phyloP scores from a whole-genome alignment of 1,284 basidiomycete genomes.

The Ustilago trichophora region DNA sequence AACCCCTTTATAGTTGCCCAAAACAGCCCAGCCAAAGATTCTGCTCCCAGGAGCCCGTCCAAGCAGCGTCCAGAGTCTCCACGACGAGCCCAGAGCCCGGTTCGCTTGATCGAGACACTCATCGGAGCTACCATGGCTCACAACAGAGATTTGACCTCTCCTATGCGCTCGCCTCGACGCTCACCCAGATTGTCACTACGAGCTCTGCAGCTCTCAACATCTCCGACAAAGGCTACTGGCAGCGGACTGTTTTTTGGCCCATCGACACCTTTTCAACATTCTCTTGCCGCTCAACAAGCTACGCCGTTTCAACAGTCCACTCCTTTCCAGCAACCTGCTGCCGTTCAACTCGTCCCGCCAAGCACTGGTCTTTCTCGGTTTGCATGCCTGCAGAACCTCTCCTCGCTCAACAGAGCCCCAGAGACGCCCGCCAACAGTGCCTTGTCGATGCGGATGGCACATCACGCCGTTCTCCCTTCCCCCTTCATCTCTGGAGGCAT shows the following conservation, averaged over 20 bases:
- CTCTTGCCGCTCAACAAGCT: neutral
- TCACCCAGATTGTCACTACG: slow-evolving; percentile 29
- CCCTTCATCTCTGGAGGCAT: slow-evolving; percentile 16
- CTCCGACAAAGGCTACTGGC: slow-evolving; percentile 15
- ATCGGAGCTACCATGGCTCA: slow-evolving; percentile 31
- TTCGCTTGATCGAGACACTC: slow-evolving; percentile 36
- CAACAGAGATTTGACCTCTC: slow-evolving; percentile 20
- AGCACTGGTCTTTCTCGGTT: slow-evolving; percentile 38
- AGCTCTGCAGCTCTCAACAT: slow-evolving; percentile 26
- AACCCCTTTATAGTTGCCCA: slow-evolving; percentile 13
- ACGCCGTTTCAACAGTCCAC: slow-evolving; percentile 15
- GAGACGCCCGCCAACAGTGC: slow-evolving; percentile 25
- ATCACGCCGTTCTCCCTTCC: slow-evolving; percentile 18
- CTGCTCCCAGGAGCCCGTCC: slow-evolving; percentile 8
- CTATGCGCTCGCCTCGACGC: slow-evolving; percentile 30
- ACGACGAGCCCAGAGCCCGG: slow-evolving; percentile 17
- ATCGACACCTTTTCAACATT: slow-evolving; percentile 20
- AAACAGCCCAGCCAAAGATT: neutral
- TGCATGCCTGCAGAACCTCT: slow-evolving; percentile 34
- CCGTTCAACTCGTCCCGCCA: slow-evolving; percentile 9
- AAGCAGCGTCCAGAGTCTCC: slow-evolving; percentile 17
- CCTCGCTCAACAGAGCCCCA: slow-evolving; percentile 2
- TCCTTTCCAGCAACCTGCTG: slow-evolving; percentile 11
- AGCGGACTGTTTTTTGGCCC: slow-evolving; percentile 7
- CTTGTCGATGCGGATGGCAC: slow-evolving; percentile 10